Percentiles rank a stretch among this genome's conserved stretches.
phyloP scores from a whole-genome alignment of 106 monocot genomes.

The Dendrobium officinale region DNA sequence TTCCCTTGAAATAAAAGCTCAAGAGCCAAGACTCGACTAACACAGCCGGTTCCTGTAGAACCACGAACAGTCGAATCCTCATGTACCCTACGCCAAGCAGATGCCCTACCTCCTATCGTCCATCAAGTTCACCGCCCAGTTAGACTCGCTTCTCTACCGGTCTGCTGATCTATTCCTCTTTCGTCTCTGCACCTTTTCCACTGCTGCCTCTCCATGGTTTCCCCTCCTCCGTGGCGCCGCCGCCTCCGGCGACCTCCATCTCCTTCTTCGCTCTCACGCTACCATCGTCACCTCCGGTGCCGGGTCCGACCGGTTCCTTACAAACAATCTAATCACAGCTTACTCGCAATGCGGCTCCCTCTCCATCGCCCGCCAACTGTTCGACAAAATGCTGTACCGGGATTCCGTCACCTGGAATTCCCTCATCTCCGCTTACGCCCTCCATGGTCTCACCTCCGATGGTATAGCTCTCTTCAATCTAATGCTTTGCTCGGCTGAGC shows the following conservation, averaged over 20 bases:
- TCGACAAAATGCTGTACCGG: slow-evolving; percentile 30
- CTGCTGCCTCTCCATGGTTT: slow-evolving; percentile 22
- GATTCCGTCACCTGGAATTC: slow-evolving; percentile 59
- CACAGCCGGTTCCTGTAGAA: no score
- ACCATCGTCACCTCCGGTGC: slow-evolving; percentile 36
- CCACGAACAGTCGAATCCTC: neutral
- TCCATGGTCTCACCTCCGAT: slow-evolving; percentile 20
- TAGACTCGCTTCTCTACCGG: neutral
- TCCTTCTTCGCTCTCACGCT: slow-evolving; percentile 28
- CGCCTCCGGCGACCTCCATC: slow-evolving; percentile 20
- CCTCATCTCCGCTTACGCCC: slow-evolving; percentile 67
- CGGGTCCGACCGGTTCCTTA: slow-evolving; percentile 26
- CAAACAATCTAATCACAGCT: slow-evolving; percentile 63
- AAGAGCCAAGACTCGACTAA: no score
- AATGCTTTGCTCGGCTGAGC: slow-evolving; percentile 21
- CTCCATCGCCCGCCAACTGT: slow-evolving; percentile 31
- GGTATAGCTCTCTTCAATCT: slow-evolving; percentile 33
- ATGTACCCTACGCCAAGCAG: neutral
- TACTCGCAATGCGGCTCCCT: slow-evolving; percentile 38
- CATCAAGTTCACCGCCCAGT: neutral
- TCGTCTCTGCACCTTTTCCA: slow-evolving; percentile 11
- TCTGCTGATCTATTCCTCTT: neutral
- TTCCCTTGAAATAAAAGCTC: no score
- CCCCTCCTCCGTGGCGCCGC: slow-evolving; percentile 21
- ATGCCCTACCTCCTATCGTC: neutral